Evolutionary conservation across 2,329 filamentous ascomycete species (phyloP).

Genomic region (Talaromyces islandicus): DNA sequence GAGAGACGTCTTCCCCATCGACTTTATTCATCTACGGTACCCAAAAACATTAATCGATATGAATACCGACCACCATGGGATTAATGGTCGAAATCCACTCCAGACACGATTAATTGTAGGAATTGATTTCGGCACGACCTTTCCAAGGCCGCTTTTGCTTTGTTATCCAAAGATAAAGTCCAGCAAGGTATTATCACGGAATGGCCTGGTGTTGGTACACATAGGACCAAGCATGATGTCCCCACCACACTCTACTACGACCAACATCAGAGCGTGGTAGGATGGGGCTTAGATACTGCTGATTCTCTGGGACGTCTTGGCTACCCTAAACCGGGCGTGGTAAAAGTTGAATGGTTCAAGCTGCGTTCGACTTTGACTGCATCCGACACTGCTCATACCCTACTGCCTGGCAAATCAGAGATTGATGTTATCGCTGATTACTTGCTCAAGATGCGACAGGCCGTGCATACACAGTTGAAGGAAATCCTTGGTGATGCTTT

Average conservation of each 20-base stretch:
- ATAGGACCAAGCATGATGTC: conserved; percentile 95
- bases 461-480: conserved; percentile 89
- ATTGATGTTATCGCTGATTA: conserved; percentile 98
- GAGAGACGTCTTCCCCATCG: too few relatives aligned
- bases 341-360: conserved; percentile 99
- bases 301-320: conserved; percentile 93
- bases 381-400: conserved; percentile 94
- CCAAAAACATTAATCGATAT: conserved; percentile 30
- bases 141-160: conserved; percentile 92
- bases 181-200: conserved; percentile 98
- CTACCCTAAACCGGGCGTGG: conserved; percentile 94
- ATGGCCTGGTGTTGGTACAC: conserved; percentile 94
- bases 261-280: conserved; percentile 97
- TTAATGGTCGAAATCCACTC: conserved; percentile 78
- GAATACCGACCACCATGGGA: conserved; percentile 51
- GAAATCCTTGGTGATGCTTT: conserved; percentile 97
- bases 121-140: conserved; percentile 98
- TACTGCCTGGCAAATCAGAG: conserved; percentile 95
- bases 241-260: conserved; percentile 99
- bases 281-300: conserved; percentile 96
- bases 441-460: conserved; percentile 93
- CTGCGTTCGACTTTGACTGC: conserved; percentile 98
- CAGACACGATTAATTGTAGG: conserved; percentile 97
- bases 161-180: conserved; percentile 90
- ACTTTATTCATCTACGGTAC: too few relatives aligned